These are phyloP conservation scores for Discostella stelligera DNA, from an alignment of 352 stramenopile genomes.

Conservation along the genomic window DNA sequence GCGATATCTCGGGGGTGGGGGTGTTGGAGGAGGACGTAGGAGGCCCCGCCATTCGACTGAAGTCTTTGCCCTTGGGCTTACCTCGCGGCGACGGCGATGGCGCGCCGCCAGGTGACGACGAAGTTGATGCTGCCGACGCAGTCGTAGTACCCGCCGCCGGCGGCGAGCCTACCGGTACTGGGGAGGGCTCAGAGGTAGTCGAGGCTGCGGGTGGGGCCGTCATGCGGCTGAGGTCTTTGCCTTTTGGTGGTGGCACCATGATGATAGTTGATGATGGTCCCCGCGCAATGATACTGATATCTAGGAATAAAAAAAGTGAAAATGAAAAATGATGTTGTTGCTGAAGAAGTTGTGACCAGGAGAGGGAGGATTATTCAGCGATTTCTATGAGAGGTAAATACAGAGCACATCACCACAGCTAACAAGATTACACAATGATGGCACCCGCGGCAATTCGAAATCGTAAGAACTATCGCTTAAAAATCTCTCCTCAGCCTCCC, in stretches of 20 bases:
- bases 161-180: neutral
- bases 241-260: conserved; percentile 41
- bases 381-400: no score
- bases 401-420: no score
- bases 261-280: neutral
- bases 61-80: conserved; percentile 54
- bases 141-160: conserved; percentile 1
- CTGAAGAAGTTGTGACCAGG: no score
- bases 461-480: no score
- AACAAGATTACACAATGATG: no score
- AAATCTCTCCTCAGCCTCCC: no score
- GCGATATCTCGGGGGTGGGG: neutral
- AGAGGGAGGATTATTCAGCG: no score
- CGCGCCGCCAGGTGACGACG: neutral
- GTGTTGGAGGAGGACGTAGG: neutral
- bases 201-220: conserved; percentile 2
- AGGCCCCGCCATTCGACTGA: conserved; percentile 45
- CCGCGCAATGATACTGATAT: no score
- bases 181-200: neutral
- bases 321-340: no score
- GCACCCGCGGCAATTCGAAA: no score
- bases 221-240: conserved; percentile 49
- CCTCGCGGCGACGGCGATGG: conserved; percentile 9
- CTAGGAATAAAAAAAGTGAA: no score
- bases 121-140: no score